A percentile compares a stretch with the other conserved stretches of the same genome.
Conservation (phyloP, 495 filamentous ascomycete species). For the Echria macrotheca region DNA sequence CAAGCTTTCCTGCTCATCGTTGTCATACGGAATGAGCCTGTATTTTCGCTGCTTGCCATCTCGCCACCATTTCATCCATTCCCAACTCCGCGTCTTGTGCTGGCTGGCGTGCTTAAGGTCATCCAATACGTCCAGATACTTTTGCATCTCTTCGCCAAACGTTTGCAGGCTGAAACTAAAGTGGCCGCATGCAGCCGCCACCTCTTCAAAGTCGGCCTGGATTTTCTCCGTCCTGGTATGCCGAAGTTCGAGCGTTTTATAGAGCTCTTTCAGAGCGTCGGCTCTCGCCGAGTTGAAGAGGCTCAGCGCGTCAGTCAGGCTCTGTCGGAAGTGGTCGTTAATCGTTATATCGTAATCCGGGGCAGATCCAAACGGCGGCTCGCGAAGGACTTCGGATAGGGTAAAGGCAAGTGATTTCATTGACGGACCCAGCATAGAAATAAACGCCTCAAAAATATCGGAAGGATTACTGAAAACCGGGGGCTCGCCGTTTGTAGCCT, state of each 20-base stretch:
- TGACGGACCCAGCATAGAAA: conserved; percentile 78
- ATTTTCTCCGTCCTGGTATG: conserved; percentile 59
- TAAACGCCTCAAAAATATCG: conserved; percentile 85
- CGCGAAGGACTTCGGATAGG: conserved; percentile 77
- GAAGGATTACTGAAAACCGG: conserved; percentile 21
- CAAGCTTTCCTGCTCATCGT: conserved; percentile 41
- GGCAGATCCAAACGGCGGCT: conserved; percentile 69
- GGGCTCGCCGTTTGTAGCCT: neutral
- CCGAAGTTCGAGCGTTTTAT: conserved; percentile 66
- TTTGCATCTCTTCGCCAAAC: conserved; percentile 83
- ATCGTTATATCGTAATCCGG: conserved; percentile 63
- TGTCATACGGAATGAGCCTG: conserved; percentile 43
- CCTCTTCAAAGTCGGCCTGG: conserved; percentile 94
- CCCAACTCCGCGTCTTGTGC: conserved; percentile 64
- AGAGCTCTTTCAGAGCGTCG: conserved; percentile 70
- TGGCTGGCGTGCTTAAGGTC: conserved; percentile 68
- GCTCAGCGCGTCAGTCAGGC: conserved; percentile 69
- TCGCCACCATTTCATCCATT: conserved; percentile 82
- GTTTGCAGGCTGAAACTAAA: conserved; percentile 85
- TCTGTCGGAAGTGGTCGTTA: conserved; percentile 71
- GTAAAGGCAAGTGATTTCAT: conserved; percentile 95
- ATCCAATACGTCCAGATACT: conserved; percentile 75
- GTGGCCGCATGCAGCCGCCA: conserved; percentile 90
- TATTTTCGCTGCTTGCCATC: conserved; percentile 20
- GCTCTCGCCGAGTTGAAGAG: conserved; percentile 70